Evolutionary conservation across 441 rosid genomes (phyloP).

Genomic region (Omphalea diandra): DNA sequence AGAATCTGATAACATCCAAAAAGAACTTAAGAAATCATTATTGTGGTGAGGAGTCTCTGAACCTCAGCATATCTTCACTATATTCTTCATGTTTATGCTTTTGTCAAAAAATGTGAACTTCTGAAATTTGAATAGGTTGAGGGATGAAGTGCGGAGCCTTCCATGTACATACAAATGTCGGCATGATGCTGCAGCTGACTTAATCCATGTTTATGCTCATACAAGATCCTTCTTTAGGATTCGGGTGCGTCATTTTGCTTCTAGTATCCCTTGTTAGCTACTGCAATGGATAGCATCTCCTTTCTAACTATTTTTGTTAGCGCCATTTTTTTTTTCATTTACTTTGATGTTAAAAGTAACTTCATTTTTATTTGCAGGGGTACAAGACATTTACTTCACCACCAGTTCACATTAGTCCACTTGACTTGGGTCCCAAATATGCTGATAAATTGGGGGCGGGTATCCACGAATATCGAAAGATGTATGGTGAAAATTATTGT

Average conservation of each 20-base stretch:
- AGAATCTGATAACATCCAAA: conserved; percentile 54
- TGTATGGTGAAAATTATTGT: conserved; percentile 93
- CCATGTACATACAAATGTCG: conserved; percentile 94
- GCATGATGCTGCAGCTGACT: conserved; percentile 99
- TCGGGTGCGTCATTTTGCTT: conserved; percentile 47
- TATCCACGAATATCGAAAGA: conserved; percentile 73
- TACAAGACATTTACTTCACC: conserved; percentile 80
- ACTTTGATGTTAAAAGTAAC: conserved; percentile 14
- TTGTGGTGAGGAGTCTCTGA: conserved; percentile 76
- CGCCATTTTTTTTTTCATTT: too few relatives aligned
- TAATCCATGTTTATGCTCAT: conserved; percentile 88
- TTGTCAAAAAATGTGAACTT: neutral
- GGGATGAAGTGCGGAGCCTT: conserved; percentile 86
- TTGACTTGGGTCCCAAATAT: conserved; percentile 88
- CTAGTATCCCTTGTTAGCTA: neutral
- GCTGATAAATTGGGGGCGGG: conserved; percentile 73
- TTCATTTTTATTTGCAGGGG: conserved; percentile 44
- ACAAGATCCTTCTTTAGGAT: conserved; percentile 81
- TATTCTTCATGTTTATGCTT: neutral
- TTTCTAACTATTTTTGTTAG: too few relatives aligned
- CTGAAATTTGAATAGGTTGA: conserved; percentile 56
- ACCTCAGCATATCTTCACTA: conserved; percentile 10
- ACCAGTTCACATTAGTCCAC: conserved; percentile 90
- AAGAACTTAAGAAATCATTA: conserved; percentile 79
- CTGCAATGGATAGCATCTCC: neutral